phyloP scores from a whole-genome alignment of 2,329 filamentous ascomycete species.

The Canariomyces notabilis region DNA sequence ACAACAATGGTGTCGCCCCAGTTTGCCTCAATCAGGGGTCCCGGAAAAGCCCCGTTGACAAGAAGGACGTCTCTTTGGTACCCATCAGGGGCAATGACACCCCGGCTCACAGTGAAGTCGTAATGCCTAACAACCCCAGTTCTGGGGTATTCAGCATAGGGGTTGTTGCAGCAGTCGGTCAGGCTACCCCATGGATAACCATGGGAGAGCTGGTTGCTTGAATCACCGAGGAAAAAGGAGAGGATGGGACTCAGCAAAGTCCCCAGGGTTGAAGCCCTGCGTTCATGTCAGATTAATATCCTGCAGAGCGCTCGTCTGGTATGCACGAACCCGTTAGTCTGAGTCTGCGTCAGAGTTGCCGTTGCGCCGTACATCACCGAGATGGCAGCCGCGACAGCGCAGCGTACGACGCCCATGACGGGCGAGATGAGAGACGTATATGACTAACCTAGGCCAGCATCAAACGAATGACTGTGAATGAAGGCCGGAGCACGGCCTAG shows the following conservation, averaged over 20 bases:
- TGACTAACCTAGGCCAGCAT: not conserved
- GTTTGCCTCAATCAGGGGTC: constrained; percentile 59
- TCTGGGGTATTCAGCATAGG: constrained; percentile 43
- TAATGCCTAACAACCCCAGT: constrained; percentile 53
- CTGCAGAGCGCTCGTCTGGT: no score
- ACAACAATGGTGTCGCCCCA: constrained; percentile 54
- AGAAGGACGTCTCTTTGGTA: constrained; percentile 51
- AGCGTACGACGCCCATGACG: constrained; percentile 26
- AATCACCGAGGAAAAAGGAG: constrained; percentile 42
- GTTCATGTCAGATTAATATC: constrained; percentile 4
- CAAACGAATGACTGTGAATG: constrained; percentile 15
- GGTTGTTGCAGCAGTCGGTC: constrained; percentile 42
- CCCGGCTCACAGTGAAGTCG: constrained; percentile 49
- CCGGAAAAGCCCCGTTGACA: constrained; percentile 62
- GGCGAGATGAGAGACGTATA: constrained; percentile 10
- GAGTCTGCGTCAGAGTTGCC: constrained; percentile 29
- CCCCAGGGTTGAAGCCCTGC: constrained; percentile 37
- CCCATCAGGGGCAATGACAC: constrained; percentile 51
- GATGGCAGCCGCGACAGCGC: constrained; percentile 10
- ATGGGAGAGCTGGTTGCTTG: constrained; percentile 44
- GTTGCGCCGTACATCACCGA: constrained; percentile 21
- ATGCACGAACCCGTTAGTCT: constrained; percentile 36
- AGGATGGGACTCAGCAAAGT: constrained; percentile 36
- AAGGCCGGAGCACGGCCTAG: constrained; percentile 3
- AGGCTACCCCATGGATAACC: constrained; percentile 49